Conservation (phyloP, 176 grass and related monocot genomes). For the Carex parvula region DNA sequence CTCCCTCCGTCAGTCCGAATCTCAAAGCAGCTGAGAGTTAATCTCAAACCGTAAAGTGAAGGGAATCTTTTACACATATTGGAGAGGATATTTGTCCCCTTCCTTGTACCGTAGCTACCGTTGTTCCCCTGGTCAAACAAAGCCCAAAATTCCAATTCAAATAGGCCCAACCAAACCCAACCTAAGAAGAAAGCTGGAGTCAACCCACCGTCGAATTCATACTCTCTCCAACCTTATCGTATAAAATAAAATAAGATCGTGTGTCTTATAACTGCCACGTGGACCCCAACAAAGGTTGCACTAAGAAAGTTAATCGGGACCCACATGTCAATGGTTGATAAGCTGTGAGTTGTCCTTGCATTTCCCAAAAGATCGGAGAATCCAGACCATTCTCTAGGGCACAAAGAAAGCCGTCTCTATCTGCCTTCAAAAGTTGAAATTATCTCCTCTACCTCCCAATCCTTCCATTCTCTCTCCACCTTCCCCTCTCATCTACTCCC, state of each 20-base stretch:
- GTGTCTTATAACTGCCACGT: background rate
- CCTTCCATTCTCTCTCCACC: background rate
- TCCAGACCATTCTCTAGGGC: background rate
- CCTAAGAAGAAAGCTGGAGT: background rate
- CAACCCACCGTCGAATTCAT: background rate
- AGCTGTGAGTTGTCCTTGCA: background rate
- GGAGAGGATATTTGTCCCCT: background rate
- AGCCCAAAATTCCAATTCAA: background rate
- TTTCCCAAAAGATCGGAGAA: background rate
- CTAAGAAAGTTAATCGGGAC: background rate
- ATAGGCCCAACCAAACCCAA: background rate
- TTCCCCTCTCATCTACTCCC: background rate
- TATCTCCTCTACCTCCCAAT: background rate
- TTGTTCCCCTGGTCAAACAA: background rate
- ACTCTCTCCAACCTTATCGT: background rate
- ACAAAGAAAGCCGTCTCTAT: slow-evolving; percentile 1
- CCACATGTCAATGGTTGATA: background rate
- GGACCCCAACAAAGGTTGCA: background rate
- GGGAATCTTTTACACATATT: too few relatives aligned
- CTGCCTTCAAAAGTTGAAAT: background rate
- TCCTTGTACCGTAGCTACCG: background rate
- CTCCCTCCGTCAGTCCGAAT: too few relatives aligned
- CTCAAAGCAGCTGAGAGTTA: too few relatives aligned
- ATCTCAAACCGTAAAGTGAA: too few relatives aligned
- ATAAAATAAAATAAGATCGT: background rate